A percentile compares a stretch with the other conserved stretches of the same genome.
These are phyloP conservation scores for Tricholoma flavovirens DNA, from an alignment of 768 basidiomycete genomes.

Conservation along the genomic window DNA sequence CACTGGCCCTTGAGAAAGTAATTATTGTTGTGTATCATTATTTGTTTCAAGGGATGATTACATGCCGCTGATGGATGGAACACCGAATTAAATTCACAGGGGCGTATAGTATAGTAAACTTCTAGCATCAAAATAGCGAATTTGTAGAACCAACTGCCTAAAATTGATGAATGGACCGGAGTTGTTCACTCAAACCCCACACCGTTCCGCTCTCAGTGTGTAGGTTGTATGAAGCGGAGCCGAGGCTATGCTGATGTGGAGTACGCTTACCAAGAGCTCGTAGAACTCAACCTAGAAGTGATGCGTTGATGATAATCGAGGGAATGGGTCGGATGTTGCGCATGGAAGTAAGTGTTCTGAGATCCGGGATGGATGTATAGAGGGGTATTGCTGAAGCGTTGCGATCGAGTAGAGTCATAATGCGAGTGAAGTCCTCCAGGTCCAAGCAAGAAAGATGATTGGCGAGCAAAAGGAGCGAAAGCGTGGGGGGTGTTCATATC, in stretches of 20 bases:
- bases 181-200: neutral
- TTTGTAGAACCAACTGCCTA: neutral
- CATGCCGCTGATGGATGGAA: neutral
- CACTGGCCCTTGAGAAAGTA: no score
- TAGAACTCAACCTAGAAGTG: conserved; percentile 5
- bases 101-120: neutral
- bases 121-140: conserved; percentile 1
- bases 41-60: neutral
- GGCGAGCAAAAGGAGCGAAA: conserved; percentile 12
- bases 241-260: neutral
- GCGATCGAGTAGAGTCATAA: conserved; percentile 9
- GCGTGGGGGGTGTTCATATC: conserved; percentile 10
- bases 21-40: neutral
- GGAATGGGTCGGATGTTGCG: conserved; percentile 11
- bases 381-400: conserved; percentile 7
- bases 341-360: conserved; percentile 9
- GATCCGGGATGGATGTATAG: neutral
- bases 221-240: conserved; percentile 1
- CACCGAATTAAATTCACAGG: neutral
- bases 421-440: conserved; percentile 3
- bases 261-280: conserved; percentile 9
- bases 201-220: no score
- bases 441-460: conserved; percentile 11
- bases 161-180: neutral
- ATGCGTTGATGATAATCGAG: conserved; percentile 8